Base-by-base conservation (phyloP, 805 yeast genomes). In the Candida ulmi region DNA sequence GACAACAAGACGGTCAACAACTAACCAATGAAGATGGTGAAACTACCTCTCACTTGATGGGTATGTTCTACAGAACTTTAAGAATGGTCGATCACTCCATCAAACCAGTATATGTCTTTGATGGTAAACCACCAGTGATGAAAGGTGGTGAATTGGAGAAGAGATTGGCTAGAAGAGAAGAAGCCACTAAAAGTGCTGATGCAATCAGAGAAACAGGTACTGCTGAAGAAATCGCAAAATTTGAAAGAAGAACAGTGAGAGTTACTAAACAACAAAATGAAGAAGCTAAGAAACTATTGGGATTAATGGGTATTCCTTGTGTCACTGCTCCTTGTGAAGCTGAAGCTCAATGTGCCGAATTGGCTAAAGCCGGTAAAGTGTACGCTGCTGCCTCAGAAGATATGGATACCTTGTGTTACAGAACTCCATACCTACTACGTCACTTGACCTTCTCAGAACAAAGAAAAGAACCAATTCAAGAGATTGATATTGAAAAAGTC, bases 361-460 rank as follows among this genome's bases (percentile, higher is more conserved):
- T 93, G 35, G 97, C 97, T 4, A 76, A 79, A 42, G 76, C 78
- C 11, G 97, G 96, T 2, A 88, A 88, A 56, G 98, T 91, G 0
- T 93, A 81, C 58, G 99, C 95, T 8, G 96, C 98, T 3, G 99
- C 97, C 1, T 84, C 95, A 6, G 99, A 93, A 60, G 99, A 93
- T 76, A 93, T 93, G 99, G 99, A 93, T 63, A 93, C 99, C 1
- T 61, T 93, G 40, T 93, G 98, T 55, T 93, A 91, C 58, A 81
- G 78, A 41, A 86, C 98, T 2, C 93, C 95, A 6, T 78, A 66
- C 43, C 65, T 93, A 39, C 69, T 93, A 44, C 75, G 99, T 48
- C 95, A 93, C 59, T 71, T 93, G 60, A 93, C 98, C 0, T 93
- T 90, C 49, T 80, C 97, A 2, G 99, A 93, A 57, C 91, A 95